Conservation (phyloP, 2,329 filamentous ascomycete species). For the Mollisiaceae sp. region DNA sequence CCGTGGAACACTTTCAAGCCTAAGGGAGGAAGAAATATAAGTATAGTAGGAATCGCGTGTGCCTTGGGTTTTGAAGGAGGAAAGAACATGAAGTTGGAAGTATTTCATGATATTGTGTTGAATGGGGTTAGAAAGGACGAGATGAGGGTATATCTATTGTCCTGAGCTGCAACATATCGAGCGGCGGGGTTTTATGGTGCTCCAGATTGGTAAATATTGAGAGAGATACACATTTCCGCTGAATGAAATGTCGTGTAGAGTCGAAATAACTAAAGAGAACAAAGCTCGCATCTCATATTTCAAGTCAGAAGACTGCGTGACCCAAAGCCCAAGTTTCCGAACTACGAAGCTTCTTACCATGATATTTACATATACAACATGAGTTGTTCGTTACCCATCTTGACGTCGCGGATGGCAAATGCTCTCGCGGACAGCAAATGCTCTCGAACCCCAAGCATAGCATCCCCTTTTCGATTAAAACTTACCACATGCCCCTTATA, state of each 20-base stretch:
- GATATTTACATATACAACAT: background rate
- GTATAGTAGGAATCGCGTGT: background rate
- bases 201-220: background rate
- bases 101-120: background rate
- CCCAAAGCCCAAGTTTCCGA: too few species aligned
- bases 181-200: background rate
- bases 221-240: background rate
- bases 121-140: background rate
- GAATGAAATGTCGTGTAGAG: background rate
- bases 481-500: background rate
- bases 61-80: background rate
- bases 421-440: background rate
- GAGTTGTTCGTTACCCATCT: background rate
- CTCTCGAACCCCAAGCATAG: background rate
- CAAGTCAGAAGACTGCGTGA: background rate
- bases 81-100: background rate
- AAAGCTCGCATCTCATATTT: background rate
- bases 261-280: background rate
- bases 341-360: background rate
- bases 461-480: background rate
- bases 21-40: background rate
- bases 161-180: background rate
- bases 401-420: too few species aligned
- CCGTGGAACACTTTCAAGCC: background rate
- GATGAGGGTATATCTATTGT: slow-evolving; percentile 2